Evolutionary conservation across 805 yeast genomes (phyloP).

Genomic region (Schizosaccharomyces osmophilus): DNA sequence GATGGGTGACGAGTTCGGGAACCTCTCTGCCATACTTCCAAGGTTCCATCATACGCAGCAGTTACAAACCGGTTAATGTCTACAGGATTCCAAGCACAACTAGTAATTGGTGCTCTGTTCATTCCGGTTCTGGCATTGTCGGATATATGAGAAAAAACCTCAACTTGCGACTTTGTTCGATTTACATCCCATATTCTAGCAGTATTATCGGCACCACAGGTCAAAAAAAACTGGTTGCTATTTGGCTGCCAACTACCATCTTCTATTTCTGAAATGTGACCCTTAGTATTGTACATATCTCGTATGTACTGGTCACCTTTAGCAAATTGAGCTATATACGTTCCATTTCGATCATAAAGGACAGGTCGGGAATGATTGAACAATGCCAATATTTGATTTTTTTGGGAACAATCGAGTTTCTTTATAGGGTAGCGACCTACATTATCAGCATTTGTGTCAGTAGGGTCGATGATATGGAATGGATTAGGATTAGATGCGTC

Average conservation of each 20-base stretch:
- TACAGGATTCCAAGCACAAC: conserved; percentile 6
- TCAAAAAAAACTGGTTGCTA: conserved; percentile 10
- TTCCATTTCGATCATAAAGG: not conserved
- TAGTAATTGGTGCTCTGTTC: not conserved
- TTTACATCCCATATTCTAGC: conserved; percentile 16
- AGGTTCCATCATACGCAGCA: conserved; percentile 9
- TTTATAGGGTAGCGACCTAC: conserved; percentile 5
- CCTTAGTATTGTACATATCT: conserved; percentile 16
- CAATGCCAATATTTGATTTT: conserved; percentile 9
- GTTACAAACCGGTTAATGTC: conserved; percentile 9
- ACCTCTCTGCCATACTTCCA: conserved; percentile 11
- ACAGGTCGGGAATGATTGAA: not conserved
- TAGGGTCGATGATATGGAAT: conserved; percentile 11
- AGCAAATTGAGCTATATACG: conserved; percentile 8
- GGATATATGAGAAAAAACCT: conserved; percentile 12
- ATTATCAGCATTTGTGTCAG: conserved; percentile 7
- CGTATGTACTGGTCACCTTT: conserved; percentile 17
- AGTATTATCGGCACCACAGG: conserved; percentile 14
- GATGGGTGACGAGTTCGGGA: conserved; percentile 12
- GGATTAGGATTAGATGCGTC: conserved; percentile 10
- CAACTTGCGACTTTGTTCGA: conserved; percentile 9
- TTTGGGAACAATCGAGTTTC: conserved; percentile 8
- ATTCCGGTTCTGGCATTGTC: conserved; percentile 8
- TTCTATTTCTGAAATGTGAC: conserved; percentile 15
- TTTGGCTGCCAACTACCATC: conserved; percentile 13